Percentiles rank a stretch among this genome's conserved stretches.
Conservation (phyloP, 2,329 filamentous ascomycete species). For the Monilinia aucupariae region DNA sequence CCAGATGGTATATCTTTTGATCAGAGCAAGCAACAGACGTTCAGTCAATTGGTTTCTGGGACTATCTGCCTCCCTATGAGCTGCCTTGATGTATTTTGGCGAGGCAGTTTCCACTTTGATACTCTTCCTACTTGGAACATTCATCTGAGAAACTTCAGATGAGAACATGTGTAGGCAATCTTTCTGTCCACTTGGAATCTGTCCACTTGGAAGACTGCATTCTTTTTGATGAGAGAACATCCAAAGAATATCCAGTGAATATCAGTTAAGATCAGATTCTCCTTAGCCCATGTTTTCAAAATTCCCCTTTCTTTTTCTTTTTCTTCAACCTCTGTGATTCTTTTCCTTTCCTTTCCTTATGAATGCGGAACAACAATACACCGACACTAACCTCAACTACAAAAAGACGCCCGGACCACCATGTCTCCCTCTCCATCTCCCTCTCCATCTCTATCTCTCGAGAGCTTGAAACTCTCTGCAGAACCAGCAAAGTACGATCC, state of each 20-base stretch:
- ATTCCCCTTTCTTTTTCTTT: background rate
- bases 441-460: background rate
- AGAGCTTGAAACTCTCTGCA: conserved; percentile 7
- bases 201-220: too few species aligned
- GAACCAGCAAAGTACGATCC: conserved; percentile 1
- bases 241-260: background rate
- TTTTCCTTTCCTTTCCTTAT: background rate
- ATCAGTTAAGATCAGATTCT: too few species aligned
- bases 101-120: background rate
- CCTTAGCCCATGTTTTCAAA: background rate
- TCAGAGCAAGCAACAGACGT: too few species aligned
- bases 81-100: background rate
- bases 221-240: too few species aligned
- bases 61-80: background rate
- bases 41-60: background rate
- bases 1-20: background rate
- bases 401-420: background rate
- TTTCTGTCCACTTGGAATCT: too few species aligned
- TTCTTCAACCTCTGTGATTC: background rate
- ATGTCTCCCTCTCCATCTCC: background rate
- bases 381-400: background rate
- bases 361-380: background rate
- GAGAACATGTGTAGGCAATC: background rate
- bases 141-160: background rate
- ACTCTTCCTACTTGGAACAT: background rate